Conservation (phyloP, 768 basidiomycete genomes). For the Hygrophoropsis aurantiaca region DNA sequence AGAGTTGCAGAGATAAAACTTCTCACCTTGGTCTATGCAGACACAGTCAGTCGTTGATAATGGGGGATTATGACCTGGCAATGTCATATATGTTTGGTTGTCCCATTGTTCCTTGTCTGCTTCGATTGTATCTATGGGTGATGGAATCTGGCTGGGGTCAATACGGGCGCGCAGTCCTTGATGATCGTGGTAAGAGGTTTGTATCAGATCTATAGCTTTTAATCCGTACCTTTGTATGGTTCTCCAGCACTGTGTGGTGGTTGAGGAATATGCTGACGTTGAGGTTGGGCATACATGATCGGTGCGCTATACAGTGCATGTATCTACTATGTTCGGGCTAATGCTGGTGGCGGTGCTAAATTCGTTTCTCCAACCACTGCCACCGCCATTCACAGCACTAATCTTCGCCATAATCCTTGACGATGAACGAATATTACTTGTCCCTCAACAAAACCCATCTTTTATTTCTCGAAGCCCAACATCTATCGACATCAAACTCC, state of each 20-base stretch:
- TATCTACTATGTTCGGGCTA: too few relatives aligned
- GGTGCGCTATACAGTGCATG: too few relatives aligned
- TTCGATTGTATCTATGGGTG: constrained; percentile 77
- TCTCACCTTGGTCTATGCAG: constrained; percentile 85
- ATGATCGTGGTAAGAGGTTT: neutral
- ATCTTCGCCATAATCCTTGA: neutral
- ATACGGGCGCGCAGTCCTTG: constrained; percentile 79
- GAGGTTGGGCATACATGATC: neutral
- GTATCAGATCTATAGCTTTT: neutral
- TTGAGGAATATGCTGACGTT: constrained; percentile 43
- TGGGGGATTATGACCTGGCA: constrained; percentile 66
- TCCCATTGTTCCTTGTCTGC: constrained; percentile 80
- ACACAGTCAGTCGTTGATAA: constrained; percentile 84
- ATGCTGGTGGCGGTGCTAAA: too few relatives aligned
- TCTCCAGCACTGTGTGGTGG: constrained; percentile 62
- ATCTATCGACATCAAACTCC: too few relatives aligned
- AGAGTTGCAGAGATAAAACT: neutral
- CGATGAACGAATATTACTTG: constrained; percentile 10
- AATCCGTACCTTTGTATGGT: constrained; percentile 39
- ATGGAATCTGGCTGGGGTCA: constrained; percentile 89
- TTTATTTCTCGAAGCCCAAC: constrained; percentile 11
- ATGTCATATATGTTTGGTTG: constrained; percentile 63
- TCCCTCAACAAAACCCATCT: constrained; percentile 21
- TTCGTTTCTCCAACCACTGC: too few relatives aligned
- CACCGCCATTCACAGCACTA: too few relatives aligned